A percentile compares a stretch with the other conserved stretches of the same genome.
phyloP scores from a whole-genome alignment of 345 rosid species.

The Theobroma cacao region DNA sequence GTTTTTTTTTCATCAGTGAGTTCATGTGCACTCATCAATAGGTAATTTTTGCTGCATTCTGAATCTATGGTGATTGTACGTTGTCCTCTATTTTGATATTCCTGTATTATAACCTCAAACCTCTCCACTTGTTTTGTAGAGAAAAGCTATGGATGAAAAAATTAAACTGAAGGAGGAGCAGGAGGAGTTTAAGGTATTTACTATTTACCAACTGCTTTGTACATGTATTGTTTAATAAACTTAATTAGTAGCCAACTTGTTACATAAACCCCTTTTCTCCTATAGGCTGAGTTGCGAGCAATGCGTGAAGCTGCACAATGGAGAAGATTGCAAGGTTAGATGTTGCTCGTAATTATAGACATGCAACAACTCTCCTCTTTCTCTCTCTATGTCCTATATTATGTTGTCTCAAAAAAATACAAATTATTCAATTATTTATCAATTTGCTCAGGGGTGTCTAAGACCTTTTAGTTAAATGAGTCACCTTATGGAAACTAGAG shows the following conservation, averaged over 20 bases:
- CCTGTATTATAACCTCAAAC: background rate
- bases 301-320: conserved; percentile 95
- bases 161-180: conserved; percentile 85
- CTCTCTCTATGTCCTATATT: too few species aligned
- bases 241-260: conserved; percentile 6
- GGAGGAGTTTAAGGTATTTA: conserved; percentile 77
- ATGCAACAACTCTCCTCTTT: too few species aligned
- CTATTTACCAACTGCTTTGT: conserved; percentile 7
- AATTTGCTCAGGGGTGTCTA: background rate
- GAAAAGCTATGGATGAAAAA: conserved; percentile 85
- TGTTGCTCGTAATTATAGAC: conserved; percentile 10
- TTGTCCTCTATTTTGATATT: background rate
- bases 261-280: background rate
- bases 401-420: background rate
- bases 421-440: background rate
- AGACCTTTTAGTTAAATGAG: background rate
- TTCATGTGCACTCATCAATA: background rate
- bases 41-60: background rate
- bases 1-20: background rate
- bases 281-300: conserved; percentile 71
- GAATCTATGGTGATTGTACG: background rate
- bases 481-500: background rate
- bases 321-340: conserved; percentile 84
- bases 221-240: conserved; percentile 5
- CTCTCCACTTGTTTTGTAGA: conserved; percentile 37